Conservation (phyloP, 805 yeast species). For the Pichia rugopelliculosa region DNA sequence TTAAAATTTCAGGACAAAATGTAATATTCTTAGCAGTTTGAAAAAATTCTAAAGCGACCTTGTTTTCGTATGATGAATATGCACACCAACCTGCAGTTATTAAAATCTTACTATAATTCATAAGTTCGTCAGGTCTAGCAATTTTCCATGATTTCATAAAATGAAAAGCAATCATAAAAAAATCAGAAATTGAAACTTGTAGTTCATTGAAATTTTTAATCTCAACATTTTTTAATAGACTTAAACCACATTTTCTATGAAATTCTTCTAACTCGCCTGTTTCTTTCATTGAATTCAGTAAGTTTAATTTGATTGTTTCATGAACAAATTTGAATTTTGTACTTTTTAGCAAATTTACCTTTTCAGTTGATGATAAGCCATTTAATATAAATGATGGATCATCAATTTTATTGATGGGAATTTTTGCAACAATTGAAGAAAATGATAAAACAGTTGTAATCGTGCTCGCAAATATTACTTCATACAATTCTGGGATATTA, state of each 20-base stretch:
- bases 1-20: constrained; percentile 14
- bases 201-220: not conserved
- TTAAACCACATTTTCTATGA: constrained; percentile 37
- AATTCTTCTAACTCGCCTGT: constrained; percentile 24
- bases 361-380: constrained; percentile 22
- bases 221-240: constrained; percentile 25
- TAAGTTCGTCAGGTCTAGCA: constrained; percentile 30
- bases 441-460: constrained; percentile 32
- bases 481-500: constrained; percentile 28
- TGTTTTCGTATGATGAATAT: constrained; percentile 36
- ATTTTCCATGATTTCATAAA: constrained; percentile 30
- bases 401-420: constrained; percentile 37
- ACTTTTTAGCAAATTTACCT: constrained; percentile 31
- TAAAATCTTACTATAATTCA: constrained; percentile 32
- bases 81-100: constrained; percentile 39
- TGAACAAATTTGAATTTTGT: constrained; percentile 35
- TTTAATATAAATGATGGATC: constrained; percentile 11
- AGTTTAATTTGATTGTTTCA: constrained; percentile 31
- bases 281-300: constrained; percentile 24
- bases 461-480: constrained; percentile 29
- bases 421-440: constrained; percentile 36
- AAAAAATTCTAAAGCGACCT: constrained; percentile 35
- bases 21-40: constrained; percentile 29
- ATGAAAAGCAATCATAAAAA: constrained; percentile 35
- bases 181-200: constrained; percentile 10